Evolutionary conservation across 2,329 filamentous ascomycete species (phyloP), one percentile per base, ranked within the genome.

Genomic region (Rutstroemia sp.): DNA sequence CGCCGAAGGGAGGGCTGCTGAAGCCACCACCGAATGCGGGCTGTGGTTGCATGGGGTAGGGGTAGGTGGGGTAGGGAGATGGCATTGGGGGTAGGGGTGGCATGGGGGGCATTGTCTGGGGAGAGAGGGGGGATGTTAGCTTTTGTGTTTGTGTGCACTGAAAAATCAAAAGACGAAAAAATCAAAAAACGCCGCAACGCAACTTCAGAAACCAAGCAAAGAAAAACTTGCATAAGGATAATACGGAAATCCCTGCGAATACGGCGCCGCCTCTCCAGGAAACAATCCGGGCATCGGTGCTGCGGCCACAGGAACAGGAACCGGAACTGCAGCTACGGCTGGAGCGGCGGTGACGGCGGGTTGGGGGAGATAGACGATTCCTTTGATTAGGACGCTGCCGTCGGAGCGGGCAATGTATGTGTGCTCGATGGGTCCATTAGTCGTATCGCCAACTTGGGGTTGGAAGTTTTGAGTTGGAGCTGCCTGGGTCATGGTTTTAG

Each of bases 371-470:
- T 64, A 66, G 27, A 56, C 55, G 38, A 62, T 25, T 14, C 62
- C 63, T 16, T 60, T 58, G 9, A 65, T 48, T 21, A 66, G 17
- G 39, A 66, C 60, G 10, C 60, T 51, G 17, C 64, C 64, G 57
- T 68, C 67, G 23, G 59, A 39, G 10, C 67, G 79, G 60, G 82
- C 81, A 52, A 78, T 70, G 62, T 82, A 84, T 19, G 75, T 74
- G 60, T 84, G 80, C 27, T 74, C 65, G 57, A 79, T 78, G 2
- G 79, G 76, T 3, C 81, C 82, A 65, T 76, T 74, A 45, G 76
- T 78, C 16, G 80, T 82, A 61, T 82, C 78, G 3, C 80, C 79
- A 16, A 81, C 78, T 27, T 78, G 80, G 1, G 81, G 82, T 64
- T 83, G 78, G 63, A 79, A 83, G 66, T 80, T 76, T 50, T 78